Conservation (phyloP, 2,329 filamentous ascomycete genomes). For the Pyricularia pennisetigena region DNA sequence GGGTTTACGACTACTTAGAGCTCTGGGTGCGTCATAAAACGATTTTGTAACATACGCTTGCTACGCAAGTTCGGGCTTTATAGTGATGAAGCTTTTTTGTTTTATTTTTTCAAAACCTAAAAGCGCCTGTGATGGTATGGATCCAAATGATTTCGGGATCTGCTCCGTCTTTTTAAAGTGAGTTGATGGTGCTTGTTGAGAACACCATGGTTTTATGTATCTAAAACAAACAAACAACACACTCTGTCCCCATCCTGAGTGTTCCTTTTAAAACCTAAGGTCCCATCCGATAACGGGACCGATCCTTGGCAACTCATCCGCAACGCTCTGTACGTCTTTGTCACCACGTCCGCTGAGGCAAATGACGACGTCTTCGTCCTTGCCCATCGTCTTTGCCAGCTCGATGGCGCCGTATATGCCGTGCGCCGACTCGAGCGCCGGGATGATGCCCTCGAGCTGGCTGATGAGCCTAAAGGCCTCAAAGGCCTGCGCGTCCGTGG, state of each 20-base stretch:
- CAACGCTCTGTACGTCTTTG: constrained; percentile 98
- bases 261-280: constrained; percentile 39
- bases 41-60: not conserved
- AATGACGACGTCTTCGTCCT: constrained; percentile 84
- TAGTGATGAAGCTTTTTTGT: not conserved
- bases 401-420: constrained; percentile 84
- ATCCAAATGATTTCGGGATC: not conserved
- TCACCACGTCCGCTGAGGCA: constrained; percentile 90
- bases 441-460: constrained; percentile 92
- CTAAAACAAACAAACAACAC: not conserved
- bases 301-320: constrained; percentile 80
- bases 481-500: constrained; percentile 87
- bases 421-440: constrained; percentile 87
- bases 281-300: constrained; percentile 81
- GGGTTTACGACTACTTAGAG: not conserved
- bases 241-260: not conserved
- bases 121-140: not conserved
- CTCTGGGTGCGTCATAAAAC: not conserved
- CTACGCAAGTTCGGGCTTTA: not conserved
- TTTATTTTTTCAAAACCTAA: not conserved
- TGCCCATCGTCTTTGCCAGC: constrained; percentile 84
- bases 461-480: constrained; percentile 75
- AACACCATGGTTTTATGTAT: not conserved
- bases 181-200: not conserved
- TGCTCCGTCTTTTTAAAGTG: not conserved